Conservation (phyloP, 495 filamentous ascomycete species). For the Acidiella bohemica region DNA sequence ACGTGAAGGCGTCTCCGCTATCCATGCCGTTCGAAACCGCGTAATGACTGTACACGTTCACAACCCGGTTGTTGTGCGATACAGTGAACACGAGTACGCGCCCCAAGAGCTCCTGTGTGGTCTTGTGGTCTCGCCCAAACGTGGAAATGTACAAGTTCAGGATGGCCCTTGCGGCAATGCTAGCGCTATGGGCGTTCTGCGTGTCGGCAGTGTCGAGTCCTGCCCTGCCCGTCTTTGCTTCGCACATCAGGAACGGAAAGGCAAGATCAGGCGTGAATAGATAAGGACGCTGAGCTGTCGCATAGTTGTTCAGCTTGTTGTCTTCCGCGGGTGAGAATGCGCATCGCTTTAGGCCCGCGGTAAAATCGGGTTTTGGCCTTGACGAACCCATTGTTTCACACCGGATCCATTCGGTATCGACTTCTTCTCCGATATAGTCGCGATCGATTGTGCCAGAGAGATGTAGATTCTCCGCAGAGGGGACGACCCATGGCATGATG, state of each 20-base stretch:
- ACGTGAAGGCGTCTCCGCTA: background rate
- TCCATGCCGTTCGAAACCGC: background rate
- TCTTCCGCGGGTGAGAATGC: background rate
- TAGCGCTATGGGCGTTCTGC: background rate
- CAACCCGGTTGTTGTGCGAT: constrained; percentile 2
- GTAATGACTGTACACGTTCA: constrained; percentile 6
- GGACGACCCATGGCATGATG: constrained; percentile 1
- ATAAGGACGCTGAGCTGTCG: background rate
- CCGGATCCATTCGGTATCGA: background rate
- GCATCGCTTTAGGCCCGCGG: background rate
- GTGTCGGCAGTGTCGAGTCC: background rate
- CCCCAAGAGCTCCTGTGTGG: background rate
- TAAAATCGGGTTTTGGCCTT: background rate
- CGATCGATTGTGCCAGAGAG: background rate
- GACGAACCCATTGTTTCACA: background rate
- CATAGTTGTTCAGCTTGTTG: background rate
- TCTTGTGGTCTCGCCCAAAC: background rate
- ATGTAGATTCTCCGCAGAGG: constrained; percentile 1
- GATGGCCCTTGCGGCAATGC: background rate
- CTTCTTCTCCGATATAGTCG: background rate
- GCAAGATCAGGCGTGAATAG: background rate
- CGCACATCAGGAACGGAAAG: background rate
- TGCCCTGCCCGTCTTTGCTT: background rate
- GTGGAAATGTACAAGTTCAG: background rate
- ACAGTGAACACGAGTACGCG: constrained; percentile 1